Base-by-base conservation (phyloP, 495 filamentous ascomycete genomes). In the Hypoxylon cercidicola region DNA sequence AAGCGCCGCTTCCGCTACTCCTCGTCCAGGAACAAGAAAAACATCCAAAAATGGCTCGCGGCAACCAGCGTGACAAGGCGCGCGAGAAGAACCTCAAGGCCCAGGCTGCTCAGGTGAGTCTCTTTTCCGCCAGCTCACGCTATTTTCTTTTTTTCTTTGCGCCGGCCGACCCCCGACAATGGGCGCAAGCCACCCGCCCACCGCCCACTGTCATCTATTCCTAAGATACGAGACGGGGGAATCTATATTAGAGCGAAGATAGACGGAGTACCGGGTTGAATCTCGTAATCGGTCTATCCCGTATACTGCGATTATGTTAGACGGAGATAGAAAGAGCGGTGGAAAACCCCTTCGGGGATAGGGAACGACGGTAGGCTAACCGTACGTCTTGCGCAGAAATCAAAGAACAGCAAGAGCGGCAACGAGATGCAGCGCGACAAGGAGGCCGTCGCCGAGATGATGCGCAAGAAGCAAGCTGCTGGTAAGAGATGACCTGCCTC, bases 61-160 rank as follows among this genome's bases (percentile, higher is more conserved):
- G 93, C 65, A 97, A 97, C 74, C 93, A 97, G 83, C 87, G 93
- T 72, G 93, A 97, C 54, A 90, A 90, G 76, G 91, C 89, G 71
- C 90, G 93, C 59, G 89, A 90, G 77, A 93, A 92, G 78, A 88
- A 83, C 70, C 84, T 86, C 74, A 92, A 93, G 82, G 86, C 87
- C 72, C 72, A 79, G 48, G 78, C 83, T 25, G 62, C 72, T 19
- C 59, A 78, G 77, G 89, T 90, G 78, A 70, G 83, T 71, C 49
- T 55, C 5, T 32, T 32, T 50, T 55, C 37, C 28, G 39, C 52
- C 21, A 37, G 70, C 48, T 48, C 53, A 49, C 49, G 30, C 30
- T 32, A 32, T 32, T 32, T 32, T 32, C 5, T 20, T 43, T 51
- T 32, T 47, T 47, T 23, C 55, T 41, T 20, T 60, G 45, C 21